Percentiles rank a stretch among this genome's conserved stretches.
Evolutionary conservation across 768 basidiomycete genomes (phyloP).

Genomic region (Omphalotus guepiniiformis): DNA sequence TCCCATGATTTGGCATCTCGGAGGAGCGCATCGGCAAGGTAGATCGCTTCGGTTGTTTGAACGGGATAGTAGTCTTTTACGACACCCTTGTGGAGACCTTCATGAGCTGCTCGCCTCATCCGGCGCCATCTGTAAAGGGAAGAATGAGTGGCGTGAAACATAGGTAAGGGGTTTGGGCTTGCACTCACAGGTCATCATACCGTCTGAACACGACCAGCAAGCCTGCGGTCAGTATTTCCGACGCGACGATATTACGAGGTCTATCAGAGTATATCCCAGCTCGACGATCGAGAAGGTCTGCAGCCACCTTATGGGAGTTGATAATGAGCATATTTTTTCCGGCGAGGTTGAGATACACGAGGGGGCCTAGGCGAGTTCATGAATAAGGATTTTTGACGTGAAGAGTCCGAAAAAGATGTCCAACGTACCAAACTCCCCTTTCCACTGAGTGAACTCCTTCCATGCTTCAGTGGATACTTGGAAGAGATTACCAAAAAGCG

Average conservation of each 20-base stretch:
- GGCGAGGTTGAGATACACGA: conserved; percentile 8
- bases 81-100: conserved; percentile 24
- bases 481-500: conserved; percentile 19
- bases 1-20: conserved; percentile 25
- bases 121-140: conserved; percentile 25
- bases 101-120: conserved; percentile 30
- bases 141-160: neutral
- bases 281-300: conserved; percentile 28
- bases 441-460: conserved; percentile 17
- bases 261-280: conserved; percentile 19
- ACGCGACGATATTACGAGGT: conserved; percentile 10
- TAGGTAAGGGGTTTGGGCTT: neutral
- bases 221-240: conserved; percentile 8
- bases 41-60: conserved; percentile 26
- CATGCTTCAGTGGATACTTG: conserved; percentile 16
- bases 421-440: conserved; percentile 15
- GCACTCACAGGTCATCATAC: conserved; percentile 11
- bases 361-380: conserved; percentile 5
- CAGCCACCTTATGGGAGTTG: conserved; percentile 22
- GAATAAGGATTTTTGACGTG: neutral
- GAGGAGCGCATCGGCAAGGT: conserved; percentile 24
- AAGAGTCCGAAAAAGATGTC: neutral
- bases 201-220: conserved; percentile 13
- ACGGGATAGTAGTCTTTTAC: conserved; percentile 19
- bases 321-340: conserved; percentile 19